Evolutionary conservation across 345 rosid species (phyloP).

Genomic region (Orychophragmus violaceus): DNA sequence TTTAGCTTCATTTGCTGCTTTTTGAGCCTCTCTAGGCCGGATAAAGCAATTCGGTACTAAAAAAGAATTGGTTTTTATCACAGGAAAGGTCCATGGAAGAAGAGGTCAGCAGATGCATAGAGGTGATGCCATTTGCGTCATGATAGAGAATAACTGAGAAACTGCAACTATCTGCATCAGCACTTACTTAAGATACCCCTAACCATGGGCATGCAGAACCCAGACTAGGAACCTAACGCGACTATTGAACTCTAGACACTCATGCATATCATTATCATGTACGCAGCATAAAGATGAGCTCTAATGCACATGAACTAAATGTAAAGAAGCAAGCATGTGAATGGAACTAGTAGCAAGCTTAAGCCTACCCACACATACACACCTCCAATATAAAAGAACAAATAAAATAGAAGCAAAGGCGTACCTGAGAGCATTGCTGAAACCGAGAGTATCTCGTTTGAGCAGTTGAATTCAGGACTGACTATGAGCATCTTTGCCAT

Average conservation of each 20-base stretch:
- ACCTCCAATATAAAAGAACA: constrained; percentile 4
- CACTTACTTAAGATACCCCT: constrained; percentile 78
- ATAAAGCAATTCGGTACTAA: constrained; percentile 99
- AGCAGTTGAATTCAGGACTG: too few species aligned
- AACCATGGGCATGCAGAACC: constrained; percentile 41
- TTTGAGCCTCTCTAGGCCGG: constrained; percentile 99
- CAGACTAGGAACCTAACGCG: constrained; percentile 52
- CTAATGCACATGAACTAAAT: constrained; percentile 9
- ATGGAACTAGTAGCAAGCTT: background rate
- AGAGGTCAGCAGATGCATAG: constrained; percentile 99
- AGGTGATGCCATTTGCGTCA: constrained; percentile 96
- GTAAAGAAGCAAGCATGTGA: background rate
- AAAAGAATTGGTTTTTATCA: constrained; percentile 90
- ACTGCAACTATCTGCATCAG: constrained; percentile 99
- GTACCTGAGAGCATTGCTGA: too few species aligned
- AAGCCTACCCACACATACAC: constrained; percentile 5
- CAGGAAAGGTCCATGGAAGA: constrained; percentile 97
- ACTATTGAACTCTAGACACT: background rate
- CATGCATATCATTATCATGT: background rate
- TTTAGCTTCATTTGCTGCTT: constrained; percentile 98
- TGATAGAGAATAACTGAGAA: constrained; percentile 96
- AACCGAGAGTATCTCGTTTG: too few species aligned
- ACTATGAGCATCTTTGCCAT: too few species aligned
- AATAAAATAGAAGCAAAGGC: constrained; percentile 3
- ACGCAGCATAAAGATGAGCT: background rate